phyloP scores from a whole-genome alignment of 2,329 filamentous ascomycete genomes.

The Cercospora sesami region DNA sequence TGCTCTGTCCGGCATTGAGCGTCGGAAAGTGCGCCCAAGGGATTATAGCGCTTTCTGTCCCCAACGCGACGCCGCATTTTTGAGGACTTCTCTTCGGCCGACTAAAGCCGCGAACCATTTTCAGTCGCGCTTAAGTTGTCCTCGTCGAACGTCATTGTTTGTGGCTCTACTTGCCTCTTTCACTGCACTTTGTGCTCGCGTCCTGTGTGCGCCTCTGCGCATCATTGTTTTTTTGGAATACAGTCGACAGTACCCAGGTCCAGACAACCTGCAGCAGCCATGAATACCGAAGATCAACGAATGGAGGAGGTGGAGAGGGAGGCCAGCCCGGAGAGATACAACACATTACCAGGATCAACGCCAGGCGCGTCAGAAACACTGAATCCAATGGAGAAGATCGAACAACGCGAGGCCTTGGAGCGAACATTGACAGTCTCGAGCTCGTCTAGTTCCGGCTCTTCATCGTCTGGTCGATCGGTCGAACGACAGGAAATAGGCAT shows the following conservation, averaged over 20 bases:
- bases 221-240: background rate
- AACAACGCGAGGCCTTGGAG: conserved; percentile 52
- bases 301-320: conserved; percentile 57
- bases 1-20: background rate
- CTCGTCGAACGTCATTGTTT: conserved; percentile 6
- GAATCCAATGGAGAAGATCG: conserved; percentile 25
- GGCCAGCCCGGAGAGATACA: conserved; percentile 50
- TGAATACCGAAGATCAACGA: conserved; percentile 58
- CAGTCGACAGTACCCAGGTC: conserved; percentile 1
- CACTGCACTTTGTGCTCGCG: background rate
- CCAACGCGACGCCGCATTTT: background rate
- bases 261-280: conserved; percentile 43
- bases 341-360: conserved; percentile 15
- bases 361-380: conserved; percentile 46
- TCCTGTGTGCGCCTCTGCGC: background rate
- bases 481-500: conserved; percentile 51
- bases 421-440: conserved; percentile 57
- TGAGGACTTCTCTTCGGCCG: conserved; percentile 3
- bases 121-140: conserved; percentile 4
- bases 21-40: background rate
- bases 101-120: conserved; percentile 5
- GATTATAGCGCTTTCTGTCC: background rate
- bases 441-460: conserved; percentile 51
- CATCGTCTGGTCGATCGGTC: conserved; percentile 35
- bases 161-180: background rate